Evolutionary conservation across 345 rosid genomes (phyloP).

Genomic region (Noccaea bulbosa): DNA sequence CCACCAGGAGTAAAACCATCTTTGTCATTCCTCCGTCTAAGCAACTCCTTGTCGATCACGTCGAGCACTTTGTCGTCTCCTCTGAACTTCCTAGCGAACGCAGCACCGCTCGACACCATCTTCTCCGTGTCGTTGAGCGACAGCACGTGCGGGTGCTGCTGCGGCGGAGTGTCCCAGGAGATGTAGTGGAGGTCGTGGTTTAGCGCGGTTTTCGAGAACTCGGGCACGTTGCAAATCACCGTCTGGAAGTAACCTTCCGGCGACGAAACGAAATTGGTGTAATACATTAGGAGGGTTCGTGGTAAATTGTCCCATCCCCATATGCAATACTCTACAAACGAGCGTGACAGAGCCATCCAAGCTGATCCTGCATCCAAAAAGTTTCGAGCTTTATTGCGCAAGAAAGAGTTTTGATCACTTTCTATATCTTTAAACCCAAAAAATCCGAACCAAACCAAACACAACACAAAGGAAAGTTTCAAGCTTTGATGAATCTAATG

Average conservation of each 20-base stretch:
- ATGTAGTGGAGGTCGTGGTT: constrained; percentile 96
- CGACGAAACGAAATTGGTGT: constrained; percentile 92
- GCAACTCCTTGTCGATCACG: constrained; percentile 71
- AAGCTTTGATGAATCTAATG: neutral
- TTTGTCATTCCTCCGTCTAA: constrained; percentile 50
- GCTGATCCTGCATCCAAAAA: constrained; percentile 71
- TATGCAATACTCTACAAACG: constrained; percentile 84
- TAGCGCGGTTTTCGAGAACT: constrained; percentile 64
- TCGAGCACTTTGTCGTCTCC: constrained; percentile 63
- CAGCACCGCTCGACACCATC: constrained; percentile 81
- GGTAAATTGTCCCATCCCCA: constrained; percentile 99
- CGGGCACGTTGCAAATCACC: constrained; percentile 88
- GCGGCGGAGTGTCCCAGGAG: constrained; percentile 94
- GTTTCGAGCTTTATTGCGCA: neutral
- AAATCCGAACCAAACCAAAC: neutral
- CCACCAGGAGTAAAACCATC: constrained; percentile 89
- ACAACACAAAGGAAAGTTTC: neutral
- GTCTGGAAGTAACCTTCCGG: constrained; percentile 99
- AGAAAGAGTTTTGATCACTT: neutral
- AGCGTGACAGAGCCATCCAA: constrained; percentile 91
- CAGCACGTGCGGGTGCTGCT: constrained; percentile 86
- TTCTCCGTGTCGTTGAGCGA: constrained; percentile 65
- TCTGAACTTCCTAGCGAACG: constrained; percentile 87
- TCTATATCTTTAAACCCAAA: too few relatives aligned
- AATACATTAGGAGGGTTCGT: constrained; percentile 88